Percentiles rank a stretch among this genome's conserved stretches.
Evolutionary conservation across 2,329 filamentous ascomycete genomes (phyloP).

Genomic region (Eutypa lata): DNA sequence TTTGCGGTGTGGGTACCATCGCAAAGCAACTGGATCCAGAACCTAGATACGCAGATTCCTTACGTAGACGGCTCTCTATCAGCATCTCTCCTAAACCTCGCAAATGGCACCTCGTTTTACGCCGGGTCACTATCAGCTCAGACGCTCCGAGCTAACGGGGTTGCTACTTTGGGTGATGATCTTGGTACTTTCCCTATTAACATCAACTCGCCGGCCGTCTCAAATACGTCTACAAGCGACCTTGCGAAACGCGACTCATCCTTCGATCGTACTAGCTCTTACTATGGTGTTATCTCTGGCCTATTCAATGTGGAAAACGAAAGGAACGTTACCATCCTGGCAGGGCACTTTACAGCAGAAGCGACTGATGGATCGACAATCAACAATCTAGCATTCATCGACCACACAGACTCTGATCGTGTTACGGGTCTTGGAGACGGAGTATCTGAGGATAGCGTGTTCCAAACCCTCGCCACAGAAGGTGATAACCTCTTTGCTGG

Average conservation of each 20-base stretch:
- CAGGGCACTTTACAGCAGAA: conserved; percentile 77
- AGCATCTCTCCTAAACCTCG: conserved; percentile 62
- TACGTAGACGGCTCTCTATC: conserved; percentile 71
- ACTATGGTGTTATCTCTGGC: conserved; percentile 72
- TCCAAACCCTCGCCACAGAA: conserved; percentile 67
- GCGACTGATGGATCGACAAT: conserved; percentile 67
- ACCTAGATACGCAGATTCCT: conserved; percentile 63
- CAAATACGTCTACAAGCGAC: conserved; percentile 31
- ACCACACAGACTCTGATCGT: conserved; percentile 64
- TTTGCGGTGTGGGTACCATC: conserved; percentile 94
- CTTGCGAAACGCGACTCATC: conserved; percentile 46
- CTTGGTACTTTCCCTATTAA: conserved; percentile 58
- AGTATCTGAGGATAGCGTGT: conserved; percentile 69
- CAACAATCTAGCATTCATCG: conserved; percentile 79
- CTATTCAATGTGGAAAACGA: conserved; percentile 68
- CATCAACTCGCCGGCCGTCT: conserved; percentile 37
- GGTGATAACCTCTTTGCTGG: conserved; percentile 75
- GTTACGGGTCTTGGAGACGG: conserved; percentile 68
- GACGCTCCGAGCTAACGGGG: conserved; percentile 69
- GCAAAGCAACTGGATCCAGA: conserved; percentile 80
- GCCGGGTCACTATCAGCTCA: conserved; percentile 81
- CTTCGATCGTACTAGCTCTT: conserved; percentile 31
- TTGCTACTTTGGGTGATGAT: conserved; percentile 59
- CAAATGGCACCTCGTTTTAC: conserved; percentile 64
- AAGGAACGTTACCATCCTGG: conserved; percentile 82